Evolutionary conservation across 1,139 yeast species (phyloP).

Genomic region (Spencermartinsiella ligniputridi): DNA sequence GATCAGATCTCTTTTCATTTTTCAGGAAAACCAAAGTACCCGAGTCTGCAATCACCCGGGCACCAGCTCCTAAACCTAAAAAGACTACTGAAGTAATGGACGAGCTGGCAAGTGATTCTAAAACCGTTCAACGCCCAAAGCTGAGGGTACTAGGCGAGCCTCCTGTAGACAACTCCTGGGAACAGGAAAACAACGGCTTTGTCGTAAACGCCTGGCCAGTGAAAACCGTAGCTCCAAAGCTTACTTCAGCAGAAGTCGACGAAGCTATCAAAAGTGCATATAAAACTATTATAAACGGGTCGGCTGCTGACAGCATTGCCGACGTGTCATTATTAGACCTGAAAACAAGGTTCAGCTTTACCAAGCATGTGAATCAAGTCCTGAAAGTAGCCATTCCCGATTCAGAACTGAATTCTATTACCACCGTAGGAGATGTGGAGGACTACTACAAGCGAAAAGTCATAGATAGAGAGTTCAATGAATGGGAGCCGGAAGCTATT

Average conservation of each 20-base stretch:
- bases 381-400: constrained; percentile 71
- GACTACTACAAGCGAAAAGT: constrained; percentile 44
- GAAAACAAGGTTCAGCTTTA: constrained; percentile 51
- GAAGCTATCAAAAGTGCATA: constrained; percentile 15
- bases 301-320: constrained; percentile 2
- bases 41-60: constrained; percentile 12
- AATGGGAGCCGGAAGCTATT: constrained; percentile 72
- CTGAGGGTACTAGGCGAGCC: constrained; percentile 31
- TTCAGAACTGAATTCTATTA: constrained; percentile 48
- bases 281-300: background rate
- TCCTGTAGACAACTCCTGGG: constrained; percentile 20
- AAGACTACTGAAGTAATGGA: constrained; percentile 25
- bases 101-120: constrained; percentile 17
- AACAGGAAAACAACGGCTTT: constrained; percentile 21
- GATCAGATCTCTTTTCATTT: constrained; percentile 21
- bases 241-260: constrained; percentile 20
- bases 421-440: constrained; percentile 44
- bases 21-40: constrained; percentile 18
- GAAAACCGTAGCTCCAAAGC: constrained; percentile 20
- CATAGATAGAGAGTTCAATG: constrained; percentile 49
- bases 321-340: constrained; percentile 40
- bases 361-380: constrained; percentile 53
- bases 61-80: constrained; percentile 6
- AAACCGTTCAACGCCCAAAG: constrained; percentile 16
- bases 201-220: constrained; percentile 32